These are phyloP conservation scores for Dothidotthia symphoricarpi DNA, from an alignment of 2,329 filamentous ascomycete species.

Conservation along the genomic window DNA sequence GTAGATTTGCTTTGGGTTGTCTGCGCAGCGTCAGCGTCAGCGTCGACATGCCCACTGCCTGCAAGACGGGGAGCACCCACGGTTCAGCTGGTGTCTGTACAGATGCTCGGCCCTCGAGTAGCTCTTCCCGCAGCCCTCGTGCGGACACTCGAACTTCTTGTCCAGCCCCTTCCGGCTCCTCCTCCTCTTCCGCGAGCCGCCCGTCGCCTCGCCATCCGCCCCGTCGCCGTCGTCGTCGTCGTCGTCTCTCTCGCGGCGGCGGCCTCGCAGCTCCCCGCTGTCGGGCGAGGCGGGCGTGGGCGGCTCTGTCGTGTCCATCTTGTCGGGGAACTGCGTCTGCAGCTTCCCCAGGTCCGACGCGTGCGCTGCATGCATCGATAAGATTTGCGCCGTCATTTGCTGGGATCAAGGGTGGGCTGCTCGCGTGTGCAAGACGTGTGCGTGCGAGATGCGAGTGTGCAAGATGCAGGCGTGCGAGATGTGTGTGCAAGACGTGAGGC, in stretches of 20 bases:
- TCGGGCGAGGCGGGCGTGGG: slow-evolving; percentile 37
- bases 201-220: slow-evolving; percentile 21
- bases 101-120: slow-evolving; percentile 96
- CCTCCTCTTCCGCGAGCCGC: slow-evolving; percentile 56
- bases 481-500: too few relatives aligned
- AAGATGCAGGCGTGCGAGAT: background rate
- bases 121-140: slow-evolving; percentile 87
- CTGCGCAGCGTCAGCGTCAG: slow-evolving; percentile 45
- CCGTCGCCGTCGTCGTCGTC: slow-evolving; percentile 30
- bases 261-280: slow-evolving; percentile 37
- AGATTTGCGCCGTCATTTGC: slow-evolving; percentile 41
- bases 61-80: slow-evolving; percentile 50
- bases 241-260: slow-evolving; percentile 39
- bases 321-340: slow-evolving; percentile 34
- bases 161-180: slow-evolving; percentile 75
- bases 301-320: slow-evolving; percentile 37
- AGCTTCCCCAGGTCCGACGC: slow-evolving; percentile 38
- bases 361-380: slow-evolving; percentile 41
- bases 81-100: slow-evolving; percentile 94
- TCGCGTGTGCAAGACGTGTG: slow-evolving; percentile 10
- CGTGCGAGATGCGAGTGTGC: slow-evolving; percentile 2
- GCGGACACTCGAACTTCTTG: slow-evolving; percentile 70
- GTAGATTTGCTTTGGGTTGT: slow-evolving; percentile 93
- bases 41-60: background rate
- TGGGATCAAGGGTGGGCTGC: slow-evolving; percentile 18